Evolutionary conservation across 106 monocot genomes (phyloP), one percentile per base, ranked within the genome.

Genomic region (Dioscorea alata): DNA sequence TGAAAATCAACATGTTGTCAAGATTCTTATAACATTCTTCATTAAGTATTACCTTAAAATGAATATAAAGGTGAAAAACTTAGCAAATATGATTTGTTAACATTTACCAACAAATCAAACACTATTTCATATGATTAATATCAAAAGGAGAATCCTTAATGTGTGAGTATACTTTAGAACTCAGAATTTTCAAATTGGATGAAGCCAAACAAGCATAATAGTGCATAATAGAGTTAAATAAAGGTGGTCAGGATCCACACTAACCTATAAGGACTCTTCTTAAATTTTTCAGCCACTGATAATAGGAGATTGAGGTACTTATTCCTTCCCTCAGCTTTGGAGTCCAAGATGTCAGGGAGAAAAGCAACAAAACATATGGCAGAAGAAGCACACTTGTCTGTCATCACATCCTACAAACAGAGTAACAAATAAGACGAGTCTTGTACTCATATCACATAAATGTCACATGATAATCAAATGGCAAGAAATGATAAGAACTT

Each of bases 331-430:
- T 97, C 92, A 16, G 97, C 97, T 74, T 87, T 97, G 0, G 97
- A 92, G 76, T 97, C 97, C 86, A 97, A 80, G 63, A 97, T 92
- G 68, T 97, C 92, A 69, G 97, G 97, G 18, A 97, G 85, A 76
- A 97, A 97, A 42, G 89, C 85, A 23, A 92, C 92, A 79, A 97
- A 97, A 64, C 97, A 97, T 69, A 97, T 92, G 59, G 97, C 82
- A 68, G 89, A 86, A 22, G 97, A 78, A 73, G 82, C 82, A 81
- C 97, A 97, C 13, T 92, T 89, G 15, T 87, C 84, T 66, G 92
- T 92, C 97, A 97, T 87, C 69, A 83, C 86, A 79, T 86, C 85
- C 97, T 96, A 73, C 35, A 75, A 60, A 51, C 63, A 20, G 19
- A 31, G 12, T 31, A 34, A 18, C 1, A 42, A 12, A 66, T 7